These are phyloP conservation scores for Phoenix roebelenii DNA, from an alignment of 176 grass and related monocot species.

Conservation along the genomic window DNA sequence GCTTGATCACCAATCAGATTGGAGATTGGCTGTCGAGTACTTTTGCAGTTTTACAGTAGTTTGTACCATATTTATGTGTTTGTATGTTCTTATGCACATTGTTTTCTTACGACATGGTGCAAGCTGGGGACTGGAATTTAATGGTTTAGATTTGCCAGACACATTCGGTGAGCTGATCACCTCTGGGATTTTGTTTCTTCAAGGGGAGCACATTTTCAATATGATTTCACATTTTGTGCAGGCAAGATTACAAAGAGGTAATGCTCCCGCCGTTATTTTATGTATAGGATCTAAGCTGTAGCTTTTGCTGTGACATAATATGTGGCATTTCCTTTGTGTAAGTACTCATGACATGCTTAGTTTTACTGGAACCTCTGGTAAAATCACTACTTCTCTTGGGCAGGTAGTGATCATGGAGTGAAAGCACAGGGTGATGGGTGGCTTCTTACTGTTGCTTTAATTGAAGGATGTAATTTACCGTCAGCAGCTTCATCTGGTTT, in stretches of 20 bases:
- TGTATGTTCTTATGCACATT: constrained; percentile 74
- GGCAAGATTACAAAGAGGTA: constrained; percentile 69
- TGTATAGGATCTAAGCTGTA: too few relatives aligned
- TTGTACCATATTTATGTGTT: constrained; percentile 35
- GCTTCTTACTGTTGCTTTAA: constrained; percentile 70
- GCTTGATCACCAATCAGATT: constrained; percentile 37
- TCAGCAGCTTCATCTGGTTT: constrained; percentile 35
- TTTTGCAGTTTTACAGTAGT: constrained; percentile 70
- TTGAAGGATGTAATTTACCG: constrained; percentile 62
- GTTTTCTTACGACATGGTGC: constrained; percentile 37
- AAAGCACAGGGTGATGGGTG: constrained; percentile 73
- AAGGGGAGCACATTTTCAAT: constrained; percentile 38
- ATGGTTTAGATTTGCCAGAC: constrained; percentile 72
- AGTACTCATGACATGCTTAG: too few relatives aligned
- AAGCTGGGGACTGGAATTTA: constrained; percentile 57
- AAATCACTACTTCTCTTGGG: constrained; percentile 3
- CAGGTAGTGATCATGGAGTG: constrained; percentile 56
- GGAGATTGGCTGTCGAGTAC: constrained; percentile 52
- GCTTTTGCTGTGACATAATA: too few relatives aligned
- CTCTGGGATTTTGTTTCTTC: constrained; percentile 58
- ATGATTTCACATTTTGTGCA: constrained; percentile 72
- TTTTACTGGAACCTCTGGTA: background rate
- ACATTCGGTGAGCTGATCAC: constrained; percentile 65
- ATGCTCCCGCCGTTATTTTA: too few relatives aligned
- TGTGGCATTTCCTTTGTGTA: too few relatives aligned